phyloP scores from a whole-genome alignment of 2,329 filamentous ascomycete genomes.

The Ophiostoma montium region DNA sequence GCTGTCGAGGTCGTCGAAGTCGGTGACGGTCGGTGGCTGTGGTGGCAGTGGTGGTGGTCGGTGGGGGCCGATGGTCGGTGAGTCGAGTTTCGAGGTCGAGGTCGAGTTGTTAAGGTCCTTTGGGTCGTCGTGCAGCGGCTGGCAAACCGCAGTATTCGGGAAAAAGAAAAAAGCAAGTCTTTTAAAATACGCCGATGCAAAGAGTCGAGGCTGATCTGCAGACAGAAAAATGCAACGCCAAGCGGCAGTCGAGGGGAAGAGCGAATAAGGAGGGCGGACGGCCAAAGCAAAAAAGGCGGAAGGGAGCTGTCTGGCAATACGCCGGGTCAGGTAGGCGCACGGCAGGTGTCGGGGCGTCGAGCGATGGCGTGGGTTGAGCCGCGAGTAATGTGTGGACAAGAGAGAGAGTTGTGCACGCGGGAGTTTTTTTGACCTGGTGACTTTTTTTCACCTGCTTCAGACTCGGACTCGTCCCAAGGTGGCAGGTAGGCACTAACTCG shows the following conservation, averaged over 20 bases:
- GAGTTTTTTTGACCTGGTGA: background rate
- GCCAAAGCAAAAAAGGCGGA: background rate
- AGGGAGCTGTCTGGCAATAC: background rate
- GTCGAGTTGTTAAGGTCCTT: too few relatives aligned
- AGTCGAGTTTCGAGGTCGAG: too few relatives aligned
- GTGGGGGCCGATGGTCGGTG: background rate
- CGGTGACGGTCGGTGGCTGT: background rate
- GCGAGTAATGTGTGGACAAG: background rate
- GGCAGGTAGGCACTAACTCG: constrained; percentile 2
- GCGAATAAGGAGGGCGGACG: background rate
- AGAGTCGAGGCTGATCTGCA: too few relatives aligned
- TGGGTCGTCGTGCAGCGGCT: too few relatives aligned
- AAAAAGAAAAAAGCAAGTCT: too few relatives aligned
- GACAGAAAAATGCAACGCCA: background rate
- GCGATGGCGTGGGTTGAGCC: background rate
- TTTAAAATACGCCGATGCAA: too few relatives aligned
- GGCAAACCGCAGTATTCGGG: too few relatives aligned
- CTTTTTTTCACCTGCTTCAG: constrained; percentile 3
- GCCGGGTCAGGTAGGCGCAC: background rate
- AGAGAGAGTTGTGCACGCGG: background rate
- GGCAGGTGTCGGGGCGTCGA: background rate
- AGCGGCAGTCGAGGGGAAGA: background rate
- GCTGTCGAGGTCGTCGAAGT: background rate
- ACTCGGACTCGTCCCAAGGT: constrained; percentile 5
- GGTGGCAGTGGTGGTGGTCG: background rate